Evolutionary conservation across 2,329 filamentous ascomycete species (phyloP).

Genomic region (Venturia pyrina): DNA sequence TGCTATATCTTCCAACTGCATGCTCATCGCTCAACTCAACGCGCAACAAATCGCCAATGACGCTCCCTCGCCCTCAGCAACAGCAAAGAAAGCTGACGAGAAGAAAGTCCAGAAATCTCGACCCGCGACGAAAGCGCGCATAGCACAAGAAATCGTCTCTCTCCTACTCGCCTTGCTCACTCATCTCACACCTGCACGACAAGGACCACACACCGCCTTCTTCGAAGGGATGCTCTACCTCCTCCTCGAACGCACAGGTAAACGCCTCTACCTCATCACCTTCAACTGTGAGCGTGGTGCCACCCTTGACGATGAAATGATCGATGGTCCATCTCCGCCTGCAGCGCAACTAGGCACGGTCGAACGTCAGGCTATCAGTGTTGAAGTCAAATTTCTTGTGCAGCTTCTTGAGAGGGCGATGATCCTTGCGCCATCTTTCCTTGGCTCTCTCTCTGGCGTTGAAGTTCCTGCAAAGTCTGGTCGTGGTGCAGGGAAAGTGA

Average conservation of each 20-base stretch:
- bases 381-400: constrained; percentile 3
- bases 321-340: not conserved
- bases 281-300: constrained; percentile 5
- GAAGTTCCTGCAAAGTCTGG: not conserved
- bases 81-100: not conserved
- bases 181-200: not conserved
- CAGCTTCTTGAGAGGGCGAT: constrained; percentile 1
- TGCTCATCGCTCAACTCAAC: not conserved
- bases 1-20: not conserved
- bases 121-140: not conserved
- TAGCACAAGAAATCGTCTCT: constrained; percentile 4
- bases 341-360: not conserved
- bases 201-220: constrained; percentile 7
- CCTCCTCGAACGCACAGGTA: constrained; percentile 5
- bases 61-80: not conserved
- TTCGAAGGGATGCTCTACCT: constrained; percentile 11
- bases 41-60: not conserved
- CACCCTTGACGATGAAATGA: constrained; percentile 2
- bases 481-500: not conserved
- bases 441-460: not conserved
- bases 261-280: constrained; percentile 7
- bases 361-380: not conserved
- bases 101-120: not conserved
- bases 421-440: constrained; percentile 2
- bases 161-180: constrained; percentile 9